Base-by-base conservation (phyloP, 352 stramenopile species). In the Thalassiosira hispida region DNA sequence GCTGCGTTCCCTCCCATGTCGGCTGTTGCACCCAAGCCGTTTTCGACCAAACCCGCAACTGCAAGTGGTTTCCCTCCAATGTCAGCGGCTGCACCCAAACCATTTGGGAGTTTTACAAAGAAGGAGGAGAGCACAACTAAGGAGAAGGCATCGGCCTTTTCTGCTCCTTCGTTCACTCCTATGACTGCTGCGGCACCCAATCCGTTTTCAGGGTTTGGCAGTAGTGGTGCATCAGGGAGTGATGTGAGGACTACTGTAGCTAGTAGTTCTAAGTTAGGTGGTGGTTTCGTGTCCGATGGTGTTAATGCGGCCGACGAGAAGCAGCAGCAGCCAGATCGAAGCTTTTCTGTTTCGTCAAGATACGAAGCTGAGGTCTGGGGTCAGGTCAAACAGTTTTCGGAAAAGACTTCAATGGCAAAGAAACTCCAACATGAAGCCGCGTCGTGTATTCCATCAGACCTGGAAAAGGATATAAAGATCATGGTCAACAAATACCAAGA, bases 281-380 rank as follows among this genome's bases (percentile, higher is more conserved):
- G 12, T 56, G 42, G 35, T 56, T n/a, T n/a, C n/a, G n/a, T 29
- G 22, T 11, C 16, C 46, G 29, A 25, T 29, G 1, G 22, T 22
- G 51, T 12, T 57, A 44, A 22, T 18, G 18, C 5, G 31, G 0
- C 44, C 65, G 42, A 31, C n/a, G 35, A 44, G n/a, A 44, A 73
- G n/a, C 20, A 53, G 9, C 31, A 25, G 33, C 35, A 55, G n/a
- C 56, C 16, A 2, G 29, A 60, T 0, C 59, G 33, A 23, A 27
- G 7, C 8, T 49, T 73, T 66, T 20, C 20, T 63, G 67, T 78
- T 25, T 74, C 61, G 0, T 83, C 75, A 23, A 52, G 25, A 38
- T 80, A 81, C 22, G 77, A 84, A 35, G 65, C 66, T 44, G 62
- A 77, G 35, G 49, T 84, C n/a, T 84, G 77, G 77, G 53, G 64